Evolutionary conservation across 129 eudicot genomes (phyloP).

Genomic region (Centella asiatica): DNA sequence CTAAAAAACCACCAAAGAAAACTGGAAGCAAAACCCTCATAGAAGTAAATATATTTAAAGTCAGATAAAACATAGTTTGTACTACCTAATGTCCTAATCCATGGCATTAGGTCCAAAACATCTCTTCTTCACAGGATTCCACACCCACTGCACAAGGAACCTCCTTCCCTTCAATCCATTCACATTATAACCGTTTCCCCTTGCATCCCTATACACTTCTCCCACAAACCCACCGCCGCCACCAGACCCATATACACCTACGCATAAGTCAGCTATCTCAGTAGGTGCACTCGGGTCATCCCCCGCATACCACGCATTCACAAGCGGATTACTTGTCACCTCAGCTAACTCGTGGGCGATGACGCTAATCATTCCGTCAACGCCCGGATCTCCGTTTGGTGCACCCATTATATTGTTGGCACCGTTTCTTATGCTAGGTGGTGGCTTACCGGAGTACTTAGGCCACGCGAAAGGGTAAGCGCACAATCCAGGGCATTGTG

Average conservation of each 20-base stretch:
- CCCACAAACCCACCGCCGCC: conserved; percentile 64
- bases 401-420: conserved; percentile 29
- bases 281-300: conserved; percentile 49
- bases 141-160: conserved; percentile 65
- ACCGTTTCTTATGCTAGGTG: conserved; percentile 14
- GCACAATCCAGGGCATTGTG: conserved; percentile 55
- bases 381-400: conserved; percentile 55
- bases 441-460: conserved; percentile 28
- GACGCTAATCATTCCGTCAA: conserved; percentile 62
- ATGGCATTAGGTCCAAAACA: conserved; percentile 66
- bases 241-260: conserved; percentile 55
- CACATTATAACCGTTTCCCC: conserved; percentile 48
- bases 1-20: neutral
- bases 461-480: conserved; percentile 66
- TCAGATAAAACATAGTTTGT: neutral
- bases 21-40: neutral
- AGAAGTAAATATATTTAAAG: neutral
- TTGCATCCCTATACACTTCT: conserved; percentile 35
- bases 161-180: conserved; percentile 52
- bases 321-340: conserved; percentile 50
- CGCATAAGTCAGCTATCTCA: conserved; percentile 62
- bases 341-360: conserved; percentile 60
- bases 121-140: conserved; percentile 49
- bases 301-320: conserved; percentile 59
- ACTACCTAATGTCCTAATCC: conserved; percentile 31